These are phyloP conservation scores for Thinopyrum elongatum DNA, from an alignment of 176 grass and related monocot species.

Conservation along the genomic window DNA sequence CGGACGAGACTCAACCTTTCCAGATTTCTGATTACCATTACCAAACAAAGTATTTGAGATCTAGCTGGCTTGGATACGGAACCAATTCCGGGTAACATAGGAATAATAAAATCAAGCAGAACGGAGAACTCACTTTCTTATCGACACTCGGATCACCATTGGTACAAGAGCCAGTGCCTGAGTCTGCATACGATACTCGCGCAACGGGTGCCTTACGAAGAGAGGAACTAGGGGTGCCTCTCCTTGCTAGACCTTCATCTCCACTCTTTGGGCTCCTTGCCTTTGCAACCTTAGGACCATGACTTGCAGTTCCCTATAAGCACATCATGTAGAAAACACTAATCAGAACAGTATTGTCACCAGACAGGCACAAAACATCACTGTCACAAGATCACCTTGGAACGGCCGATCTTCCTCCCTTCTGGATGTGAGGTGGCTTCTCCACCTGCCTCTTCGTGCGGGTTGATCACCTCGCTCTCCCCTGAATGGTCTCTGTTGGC, in stretches of 20 bases:
- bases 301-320: constrained; percentile 32
- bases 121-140: constrained; percentile 30
- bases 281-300: constrained; percentile 41
- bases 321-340: neutral
- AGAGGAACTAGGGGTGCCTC: constrained; percentile 24
- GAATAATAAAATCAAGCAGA: neutral
- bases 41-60: constrained; percentile 29
- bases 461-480: constrained; percentile 60
- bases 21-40: constrained; percentile 32
- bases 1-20: constrained; percentile 20
- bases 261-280: constrained; percentile 43
- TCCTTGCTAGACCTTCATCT: constrained; percentile 39
- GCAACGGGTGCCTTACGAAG: constrained; percentile 26
- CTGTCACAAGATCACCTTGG: constrained; percentile 29
- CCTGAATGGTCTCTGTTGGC: constrained; percentile 36
- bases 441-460: constrained; percentile 31
- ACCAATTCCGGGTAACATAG: neutral
- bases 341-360: neutral
- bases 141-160: constrained; percentile 11
- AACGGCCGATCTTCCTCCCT: constrained; percentile 21
- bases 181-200: neutral
- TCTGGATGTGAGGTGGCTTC: constrained; percentile 43
- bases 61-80: neutral
- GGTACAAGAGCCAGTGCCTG: constrained; percentile 1
- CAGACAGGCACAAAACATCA: constrained; percentile 2